A percentile compares a stretch with the other conserved stretches of the same genome.
phyloP scores from a whole-genome alignment of 805 yeast species.

The Geotrichum ghanense region DNA sequence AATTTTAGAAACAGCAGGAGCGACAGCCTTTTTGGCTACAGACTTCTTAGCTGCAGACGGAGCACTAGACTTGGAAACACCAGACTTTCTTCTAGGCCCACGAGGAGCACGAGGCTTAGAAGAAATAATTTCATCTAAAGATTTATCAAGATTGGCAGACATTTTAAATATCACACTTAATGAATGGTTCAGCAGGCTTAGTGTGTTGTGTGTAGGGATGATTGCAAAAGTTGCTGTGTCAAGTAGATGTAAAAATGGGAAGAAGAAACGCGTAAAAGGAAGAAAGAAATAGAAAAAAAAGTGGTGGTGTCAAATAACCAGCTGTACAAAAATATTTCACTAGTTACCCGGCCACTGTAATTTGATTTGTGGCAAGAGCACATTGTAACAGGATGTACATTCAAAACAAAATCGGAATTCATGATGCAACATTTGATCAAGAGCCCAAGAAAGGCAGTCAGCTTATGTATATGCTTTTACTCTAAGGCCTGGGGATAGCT shows the following conservation, averaged over 20 bases:
- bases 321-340: not conserved
- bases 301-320: not conserved
- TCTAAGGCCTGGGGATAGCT: too few relatives aligned
- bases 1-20: slow-evolving; percentile 23
- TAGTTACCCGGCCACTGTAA: slow-evolving; percentile 1
- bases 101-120: slow-evolving; percentile 28
- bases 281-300: not conserved
- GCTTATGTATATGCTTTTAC: too few relatives aligned
- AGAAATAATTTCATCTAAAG: slow-evolving; percentile 89
- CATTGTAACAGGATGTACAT: too few relatives aligned
- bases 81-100: slow-evolving; percentile 8
- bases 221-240: not conserved
- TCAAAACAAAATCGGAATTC: too few relatives aligned
- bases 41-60: slow-evolving; percentile 8
- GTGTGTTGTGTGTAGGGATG: not conserved
- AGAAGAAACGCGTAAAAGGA: not conserved
- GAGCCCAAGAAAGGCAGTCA: too few relatives aligned
- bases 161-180: slow-evolving; percentile 32
- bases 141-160: slow-evolving; percentile 81
- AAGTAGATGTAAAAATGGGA: not conserved
- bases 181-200: not conserved
- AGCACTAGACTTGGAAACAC: slow-evolving; percentile 20
- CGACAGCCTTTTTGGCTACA: slow-evolving; percentile 15
- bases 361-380: too few relatives aligned
- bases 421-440: too few relatives aligned